Percentiles rank a stretch among this genome's conserved stretches.
phyloP scores from a whole-genome alignment of 441 rosid genomes.

The Biscutella laevigata region DNA sequence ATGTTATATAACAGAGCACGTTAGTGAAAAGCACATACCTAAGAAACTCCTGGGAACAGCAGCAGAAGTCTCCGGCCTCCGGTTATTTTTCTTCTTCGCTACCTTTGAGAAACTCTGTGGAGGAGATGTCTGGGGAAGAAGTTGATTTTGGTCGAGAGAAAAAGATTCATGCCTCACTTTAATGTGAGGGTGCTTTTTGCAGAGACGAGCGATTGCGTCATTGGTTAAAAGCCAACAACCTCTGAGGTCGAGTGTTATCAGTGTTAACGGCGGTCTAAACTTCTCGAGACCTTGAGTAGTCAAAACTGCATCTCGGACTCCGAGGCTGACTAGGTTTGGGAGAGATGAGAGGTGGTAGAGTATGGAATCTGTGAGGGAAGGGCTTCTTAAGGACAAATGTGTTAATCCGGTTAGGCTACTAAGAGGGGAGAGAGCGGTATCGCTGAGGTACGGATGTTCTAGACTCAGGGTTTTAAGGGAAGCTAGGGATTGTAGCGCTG shows the following conservation, averaged over 20 bases:
- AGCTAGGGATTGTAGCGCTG: conserved; percentile 42
- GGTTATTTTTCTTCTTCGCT: conserved; percentile 12
- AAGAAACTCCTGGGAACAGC: conserved; percentile 32
- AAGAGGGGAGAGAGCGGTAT: conserved; percentile 44
- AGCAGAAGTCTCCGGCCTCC: conserved; percentile 26
- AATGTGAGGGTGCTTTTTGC: conserved; percentile 41
- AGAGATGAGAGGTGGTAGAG: conserved; percentile 53
- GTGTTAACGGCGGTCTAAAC: conserved; percentile 45
- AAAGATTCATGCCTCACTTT: conserved; percentile 42
- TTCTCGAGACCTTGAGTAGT: conserved; percentile 50
- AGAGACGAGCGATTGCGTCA: conserved; percentile 41
- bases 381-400: conserved; percentile 48
- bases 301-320: conserved; percentile 61
- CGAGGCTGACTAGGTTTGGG: conserved; percentile 44
- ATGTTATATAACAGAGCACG: background rate
- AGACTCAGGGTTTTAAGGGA: conserved; percentile 53
- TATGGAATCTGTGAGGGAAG: conserved; percentile 58
- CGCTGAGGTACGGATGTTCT: conserved; percentile 57
- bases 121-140: conserved; percentile 26
- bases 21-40: conserved; percentile 29
- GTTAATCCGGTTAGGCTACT: conserved; percentile 40
- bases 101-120: conserved; percentile 3
- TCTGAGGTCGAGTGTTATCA: conserved; percentile 57
- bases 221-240: conserved; percentile 86
- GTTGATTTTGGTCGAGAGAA: conserved; percentile 23